Evolutionary conservation across 768 basidiomycete genomes (phyloP).

Genomic region (Phlebiopsis gigantea): DNA sequence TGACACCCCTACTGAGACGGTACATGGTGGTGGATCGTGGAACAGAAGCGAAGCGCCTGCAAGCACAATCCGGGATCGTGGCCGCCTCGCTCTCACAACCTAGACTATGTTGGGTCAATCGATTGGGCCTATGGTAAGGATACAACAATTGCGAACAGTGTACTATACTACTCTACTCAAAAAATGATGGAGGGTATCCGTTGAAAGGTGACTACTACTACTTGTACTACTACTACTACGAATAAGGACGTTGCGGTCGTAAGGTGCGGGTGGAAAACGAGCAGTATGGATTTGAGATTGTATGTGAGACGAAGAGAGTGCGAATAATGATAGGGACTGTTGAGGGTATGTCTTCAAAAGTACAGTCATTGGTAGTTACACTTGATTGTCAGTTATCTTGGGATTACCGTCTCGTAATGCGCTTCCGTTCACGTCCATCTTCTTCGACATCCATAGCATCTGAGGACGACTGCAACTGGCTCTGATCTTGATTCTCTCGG

Average conservation of each 20-base stretch:
- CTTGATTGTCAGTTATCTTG: neutral
- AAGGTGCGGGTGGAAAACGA: neutral
- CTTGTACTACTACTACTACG: constrained; percentile 1
- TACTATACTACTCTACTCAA: constrained; percentile 6
- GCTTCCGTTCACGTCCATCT: constrained; percentile 70
- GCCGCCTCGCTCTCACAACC: no score
- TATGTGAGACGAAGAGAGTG: neutral
- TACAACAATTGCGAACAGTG: constrained; percentile 1
- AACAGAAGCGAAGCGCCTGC: no score
- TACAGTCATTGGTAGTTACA: neutral
- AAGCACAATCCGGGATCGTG: no score
- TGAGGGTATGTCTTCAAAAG: neutral
- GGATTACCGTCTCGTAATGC: constrained; percentile 57
- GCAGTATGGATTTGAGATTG: neutral
- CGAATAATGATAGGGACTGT: neutral
- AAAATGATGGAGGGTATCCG: neutral
- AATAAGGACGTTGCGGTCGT: neutral
- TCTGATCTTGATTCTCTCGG: constrained; percentile 32
- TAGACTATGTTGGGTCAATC: no score
- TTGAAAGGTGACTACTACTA: neutral
- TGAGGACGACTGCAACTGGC: constrained; percentile 28
- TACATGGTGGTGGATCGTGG: neutral
- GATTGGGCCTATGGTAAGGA: neutral
- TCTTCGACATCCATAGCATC: constrained; percentile 65
- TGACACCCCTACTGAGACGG: neutral